Conservation (phyloP, 768 basidiomycete species). For the Suillus brevipes region DNA sequence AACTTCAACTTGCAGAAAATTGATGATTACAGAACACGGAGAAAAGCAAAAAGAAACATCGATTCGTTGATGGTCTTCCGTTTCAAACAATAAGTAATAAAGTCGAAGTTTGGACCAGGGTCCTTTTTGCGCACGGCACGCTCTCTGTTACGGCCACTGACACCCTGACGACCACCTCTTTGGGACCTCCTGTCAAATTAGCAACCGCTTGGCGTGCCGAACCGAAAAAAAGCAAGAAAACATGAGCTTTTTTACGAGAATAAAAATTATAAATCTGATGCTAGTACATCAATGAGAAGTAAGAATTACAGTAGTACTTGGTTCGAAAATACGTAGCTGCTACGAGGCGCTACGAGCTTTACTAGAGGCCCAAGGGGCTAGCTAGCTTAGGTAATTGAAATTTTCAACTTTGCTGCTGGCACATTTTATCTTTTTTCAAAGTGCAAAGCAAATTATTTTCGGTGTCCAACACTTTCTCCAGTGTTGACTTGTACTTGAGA, state of each 20-base stretch:
- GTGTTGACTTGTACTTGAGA: background rate
- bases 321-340: background rate
- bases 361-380: too few relatives aligned
- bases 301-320: background rate
- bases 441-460: background rate
- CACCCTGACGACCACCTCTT: constrained; percentile 13
- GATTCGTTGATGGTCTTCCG: background rate
- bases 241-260: background rate
- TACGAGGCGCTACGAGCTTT: too few relatives aligned
- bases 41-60: background rate
- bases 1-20: background rate
- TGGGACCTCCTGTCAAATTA: constrained; percentile 8
- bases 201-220: background rate
- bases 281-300: background rate
- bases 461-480: too few relatives aligned
- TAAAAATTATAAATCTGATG: background rate
- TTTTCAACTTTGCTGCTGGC: background rate
- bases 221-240: background rate
- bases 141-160: background rate
- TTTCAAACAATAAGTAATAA: background rate
- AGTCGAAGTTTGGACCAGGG: constrained; percentile 1
- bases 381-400: background rate
- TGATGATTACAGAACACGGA: background rate
- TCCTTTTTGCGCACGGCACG: background rate
- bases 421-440: background rate